Conservation (phyloP, 305 asterid genomes). For the Fraxinus dipetala region DNA sequence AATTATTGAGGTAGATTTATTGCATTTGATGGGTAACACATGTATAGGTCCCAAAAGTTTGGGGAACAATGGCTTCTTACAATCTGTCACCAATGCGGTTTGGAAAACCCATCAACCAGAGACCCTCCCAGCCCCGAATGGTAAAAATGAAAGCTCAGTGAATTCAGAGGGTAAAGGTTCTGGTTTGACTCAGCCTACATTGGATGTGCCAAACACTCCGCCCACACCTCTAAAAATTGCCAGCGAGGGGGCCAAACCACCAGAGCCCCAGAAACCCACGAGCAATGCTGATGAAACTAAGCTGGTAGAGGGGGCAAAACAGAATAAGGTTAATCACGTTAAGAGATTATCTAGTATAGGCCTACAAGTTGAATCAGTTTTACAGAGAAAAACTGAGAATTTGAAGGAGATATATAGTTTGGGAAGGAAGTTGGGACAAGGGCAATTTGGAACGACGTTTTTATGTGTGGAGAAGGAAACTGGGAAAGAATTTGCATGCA, state of each 20-base stretch:
- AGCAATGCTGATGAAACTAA: slow-evolving; percentile 20
- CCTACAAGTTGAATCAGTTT: slow-evolving; percentile 57
- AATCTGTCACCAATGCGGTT: slow-evolving; percentile 65
- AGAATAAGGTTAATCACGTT: slow-evolving; percentile 43
- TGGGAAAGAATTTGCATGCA: slow-evolving; percentile 62
- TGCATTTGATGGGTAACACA: slow-evolving; percentile 67
- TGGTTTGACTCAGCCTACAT: slow-evolving; percentile 5
- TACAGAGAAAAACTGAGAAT: slow-evolving; percentile 55
- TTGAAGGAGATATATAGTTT: slow-evolving; percentile 50
- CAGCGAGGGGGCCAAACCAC: slow-evolving; percentile 24
- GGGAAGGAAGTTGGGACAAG: slow-evolving; percentile 73
- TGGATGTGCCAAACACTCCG: slow-evolving; percentile 41
- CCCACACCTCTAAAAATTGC: slow-evolving; percentile 49
- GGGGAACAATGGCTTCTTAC: slow-evolving; percentile 68
- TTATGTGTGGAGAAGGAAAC: slow-evolving; percentile 52
- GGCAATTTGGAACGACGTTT: slow-evolving; percentile 70
- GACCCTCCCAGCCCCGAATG: slow-evolving; percentile 43
- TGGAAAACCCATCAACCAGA: slow-evolving; percentile 54
- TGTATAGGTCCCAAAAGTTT: slow-evolving; percentile 57
- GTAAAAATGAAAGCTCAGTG: slow-evolving; percentile 22
- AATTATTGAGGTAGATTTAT: slow-evolving; percentile 4
- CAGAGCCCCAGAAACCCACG: slow-evolving; percentile 15
- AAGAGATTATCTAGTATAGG: slow-evolving; percentile 57
- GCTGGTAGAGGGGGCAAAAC: slow-evolving; percentile 34
- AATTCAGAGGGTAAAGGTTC: slow-evolving; percentile 29